Evolutionary conservation across 768 basidiomycete species (phyloP).

Genomic region (Boletus vermiculosoides): DNA sequence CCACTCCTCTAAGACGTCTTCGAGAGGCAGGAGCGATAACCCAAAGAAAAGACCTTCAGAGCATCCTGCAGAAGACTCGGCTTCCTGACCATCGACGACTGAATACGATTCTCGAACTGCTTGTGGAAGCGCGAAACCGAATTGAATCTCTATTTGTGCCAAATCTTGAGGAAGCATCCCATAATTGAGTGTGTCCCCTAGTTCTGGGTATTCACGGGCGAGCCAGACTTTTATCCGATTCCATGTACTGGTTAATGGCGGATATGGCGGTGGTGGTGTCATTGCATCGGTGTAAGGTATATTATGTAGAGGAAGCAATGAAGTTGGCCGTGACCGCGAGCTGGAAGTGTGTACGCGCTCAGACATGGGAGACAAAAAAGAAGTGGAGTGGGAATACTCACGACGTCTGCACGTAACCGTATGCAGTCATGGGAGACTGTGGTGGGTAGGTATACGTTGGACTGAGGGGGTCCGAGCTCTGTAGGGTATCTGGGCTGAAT

Average conservation of each 20-base stretch:
- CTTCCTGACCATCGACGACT: constrained; percentile 89
- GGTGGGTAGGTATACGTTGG: constrained; percentile 80
- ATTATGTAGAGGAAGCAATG: constrained; percentile 70
- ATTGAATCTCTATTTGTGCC: constrained; percentile 76
- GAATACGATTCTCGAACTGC: constrained; percentile 91
- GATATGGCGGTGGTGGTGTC: constrained; percentile 51
- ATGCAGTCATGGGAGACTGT: constrained; percentile 48
- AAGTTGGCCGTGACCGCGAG: constrained; percentile 46
- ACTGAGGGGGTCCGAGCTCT: constrained; percentile 48
- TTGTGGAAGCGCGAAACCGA: constrained; percentile 80
- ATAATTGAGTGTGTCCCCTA: constrained; percentile 93
- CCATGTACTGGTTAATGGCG: constrained; percentile 83
- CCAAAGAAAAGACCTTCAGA: constrained; percentile 94
- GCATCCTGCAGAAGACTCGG: constrained; percentile 83
- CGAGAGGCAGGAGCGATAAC: constrained; percentile 87
- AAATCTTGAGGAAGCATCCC: constrained; percentile 81
- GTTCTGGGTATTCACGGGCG: constrained; percentile 83
- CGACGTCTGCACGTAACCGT: constrained; percentile 62
- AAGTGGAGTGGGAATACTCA: constrained; percentile 30
- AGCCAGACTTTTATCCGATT: constrained; percentile 81
- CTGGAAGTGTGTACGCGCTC: constrained; percentile 21
- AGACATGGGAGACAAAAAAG: constrained; percentile 5
- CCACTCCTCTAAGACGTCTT: constrained; percentile 95
- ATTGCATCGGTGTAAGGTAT: constrained; percentile 42
- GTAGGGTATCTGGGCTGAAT: constrained; percentile 54